phyloP scores from a whole-genome alignment of 441 rosid species.

The Populus trichocarpa region DNA sequence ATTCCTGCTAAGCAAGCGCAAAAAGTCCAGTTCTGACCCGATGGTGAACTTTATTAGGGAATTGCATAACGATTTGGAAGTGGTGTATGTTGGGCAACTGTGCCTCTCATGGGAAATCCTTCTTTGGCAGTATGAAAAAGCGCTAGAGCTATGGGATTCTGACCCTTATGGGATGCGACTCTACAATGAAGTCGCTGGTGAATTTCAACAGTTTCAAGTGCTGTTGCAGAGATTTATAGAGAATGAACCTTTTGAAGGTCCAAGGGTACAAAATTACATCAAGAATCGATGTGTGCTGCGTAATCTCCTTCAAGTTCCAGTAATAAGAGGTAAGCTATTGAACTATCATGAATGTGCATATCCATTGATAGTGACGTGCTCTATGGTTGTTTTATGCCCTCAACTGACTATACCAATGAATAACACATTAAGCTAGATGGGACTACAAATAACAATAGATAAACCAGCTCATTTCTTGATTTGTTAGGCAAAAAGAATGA shows the following conservation, averaged over 20 bases:
- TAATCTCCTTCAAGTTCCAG: slow-evolving; percentile 87
- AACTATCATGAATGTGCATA: not conserved
- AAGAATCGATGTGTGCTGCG: slow-evolving; percentile 72
- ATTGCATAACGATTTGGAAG: slow-evolving; percentile 63
- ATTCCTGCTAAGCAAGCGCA: slow-evolving; percentile 41
- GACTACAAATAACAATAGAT: slow-evolving; percentile 4
- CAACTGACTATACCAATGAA: no score
- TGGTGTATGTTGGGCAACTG: slow-evolving; percentile 86
- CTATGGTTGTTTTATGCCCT: no score
- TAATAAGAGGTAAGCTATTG: slow-evolving; percentile 58
- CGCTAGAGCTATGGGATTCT: slow-evolving; percentile 65
- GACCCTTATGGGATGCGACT: slow-evolving; percentile 46
- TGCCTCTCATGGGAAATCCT: slow-evolving; percentile 98
- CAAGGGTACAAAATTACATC: slow-evolving; percentile 64
- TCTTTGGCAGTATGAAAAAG: slow-evolving; percentile 85
- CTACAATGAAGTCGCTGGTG: slow-evolving; percentile 82
- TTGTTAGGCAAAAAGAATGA: slow-evolving; percentile 1
- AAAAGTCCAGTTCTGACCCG: slow-evolving; percentile 49
- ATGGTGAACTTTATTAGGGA: slow-evolving; percentile 51
- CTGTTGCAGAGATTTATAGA: slow-evolving; percentile 82
- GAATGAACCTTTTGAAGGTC: slow-evolving; percentile 77
- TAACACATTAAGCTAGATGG: not conserved
- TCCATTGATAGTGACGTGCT: no score
- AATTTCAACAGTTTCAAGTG: slow-evolving; percentile 89
- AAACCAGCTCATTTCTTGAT: slow-evolving; percentile 15